Base-by-base conservation (phyloP, 2,329 filamentous ascomycete species). In the Paradendryphiella salina region DNA sequence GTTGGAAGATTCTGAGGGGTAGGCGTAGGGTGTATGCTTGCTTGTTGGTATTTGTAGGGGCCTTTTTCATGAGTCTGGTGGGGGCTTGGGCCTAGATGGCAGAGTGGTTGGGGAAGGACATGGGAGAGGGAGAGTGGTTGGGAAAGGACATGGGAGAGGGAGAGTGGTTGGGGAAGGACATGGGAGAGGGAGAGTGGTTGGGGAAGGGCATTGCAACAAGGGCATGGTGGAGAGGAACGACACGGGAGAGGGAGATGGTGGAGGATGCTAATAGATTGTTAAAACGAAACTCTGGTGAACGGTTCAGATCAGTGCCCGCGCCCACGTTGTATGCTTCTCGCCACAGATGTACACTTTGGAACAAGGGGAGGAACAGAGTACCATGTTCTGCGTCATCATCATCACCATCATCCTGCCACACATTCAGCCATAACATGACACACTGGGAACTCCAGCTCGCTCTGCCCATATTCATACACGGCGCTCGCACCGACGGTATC, bases 61-160 rank as follows among this genome's bases (percentile, higher is more conserved):
- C 87, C 0, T 74, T 80, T 42, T 76, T 87, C 42, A 90, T 90
- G 87, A 85, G 86, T 28, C 69, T 84, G 11, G 86, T 90, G 0
- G 87, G 87, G 0, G 87, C 86, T 7, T 89, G 88, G 80, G 87
- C 86, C 8, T 89, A 63, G 46, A 5, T 20, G 6, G 5, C 20
- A 11, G 15, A 13, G 4, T 13, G 14, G 36, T 2, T 23, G 3
- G 15, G 10, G 17, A 9, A 3, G n/a, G 26, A 28, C 6, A 11
- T 10, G 13, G 26, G 32, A n/a, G 10, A 18, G 34, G 34, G 1
- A 15, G 15, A 31, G 15, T 20, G 3, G 21, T 23, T 17, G 35
- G 1, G 6, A 6, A 14, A n/a, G 13, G 18, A 35, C 13, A 28
- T 34, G 28, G 18, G n/a, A 11, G 13, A 18, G 28, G 20, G 18